Evolutionary conservation across 257 asterid species (phyloP).

Genomic region (Solanum etuberosum): DNA sequence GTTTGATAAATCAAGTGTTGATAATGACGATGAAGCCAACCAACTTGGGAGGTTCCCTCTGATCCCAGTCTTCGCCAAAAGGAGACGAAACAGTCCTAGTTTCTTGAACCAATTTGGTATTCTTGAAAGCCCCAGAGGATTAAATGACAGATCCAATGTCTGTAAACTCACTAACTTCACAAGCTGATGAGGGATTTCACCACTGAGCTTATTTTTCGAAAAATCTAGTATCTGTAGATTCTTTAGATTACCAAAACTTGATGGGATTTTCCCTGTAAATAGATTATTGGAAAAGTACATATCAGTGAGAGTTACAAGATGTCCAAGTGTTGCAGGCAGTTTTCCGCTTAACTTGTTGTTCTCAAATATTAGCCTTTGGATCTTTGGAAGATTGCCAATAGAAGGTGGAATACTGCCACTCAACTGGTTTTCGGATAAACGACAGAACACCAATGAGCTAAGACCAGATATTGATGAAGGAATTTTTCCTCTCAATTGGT

Average conservation of each 20-base stretch:
- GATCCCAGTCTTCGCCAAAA: slow-evolving; percentile 43
- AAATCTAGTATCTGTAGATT: slow-evolving; percentile 28
- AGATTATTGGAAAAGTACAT: slow-evolving; percentile 45
- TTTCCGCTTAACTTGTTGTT: slow-evolving; percentile 46
- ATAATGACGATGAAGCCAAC: slow-evolving; percentile 36
- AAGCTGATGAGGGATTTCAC: slow-evolving; percentile 35
- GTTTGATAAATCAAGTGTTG: slow-evolving; percentile 47
- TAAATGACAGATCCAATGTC: slow-evolving; percentile 39
- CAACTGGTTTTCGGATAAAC: slow-evolving; percentile 36
- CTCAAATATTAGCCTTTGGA: slow-evolving; percentile 31
- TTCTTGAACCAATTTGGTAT: slow-evolving; percentile 41
- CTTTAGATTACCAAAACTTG: slow-evolving; percentile 37
- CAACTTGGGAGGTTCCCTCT: slow-evolving; percentile 38
- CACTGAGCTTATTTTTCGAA: slow-evolving; percentile 37
- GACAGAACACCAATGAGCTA: slow-evolving; percentile 19
- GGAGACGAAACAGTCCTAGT: slow-evolving; percentile 21
- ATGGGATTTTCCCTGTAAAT: slow-evolving; percentile 42
- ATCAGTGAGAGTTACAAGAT: slow-evolving; percentile 22
- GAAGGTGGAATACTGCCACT: slow-evolving; percentile 45
- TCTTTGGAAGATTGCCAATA: slow-evolving; percentile 23
- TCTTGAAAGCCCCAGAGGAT: slow-evolving; percentile 30
- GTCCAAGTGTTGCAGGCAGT: slow-evolving; percentile 42
- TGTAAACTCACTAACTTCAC: slow-evolving; percentile 21
- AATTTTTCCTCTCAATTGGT: slow-evolving; percentile 36
- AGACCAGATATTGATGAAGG: slow-evolving; percentile 45